Evolutionary conservation across 2,329 filamentous ascomycete genomes (phyloP), one percentile per base, ranked within the genome.

Genomic region (Phialophora macrospora): DNA sequence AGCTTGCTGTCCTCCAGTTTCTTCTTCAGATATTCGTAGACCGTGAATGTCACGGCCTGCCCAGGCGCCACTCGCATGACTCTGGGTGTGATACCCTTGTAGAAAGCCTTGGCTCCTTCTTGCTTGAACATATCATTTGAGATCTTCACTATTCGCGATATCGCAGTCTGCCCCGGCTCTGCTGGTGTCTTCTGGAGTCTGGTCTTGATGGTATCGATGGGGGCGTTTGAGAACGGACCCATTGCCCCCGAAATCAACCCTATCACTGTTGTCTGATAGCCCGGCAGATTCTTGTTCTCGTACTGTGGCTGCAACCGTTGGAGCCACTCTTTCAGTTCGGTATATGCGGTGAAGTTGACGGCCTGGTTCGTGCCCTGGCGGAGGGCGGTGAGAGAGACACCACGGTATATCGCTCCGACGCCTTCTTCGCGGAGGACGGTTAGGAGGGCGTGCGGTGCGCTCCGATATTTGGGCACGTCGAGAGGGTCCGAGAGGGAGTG

Each of bases 121-220:
- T 96, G 91, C 88, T 88, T 91, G 82, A 93, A 93, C 91, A 94
- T 95, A 70, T 93, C 90, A 63, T 80, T 84, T 59, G 91, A 88
- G 73, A 99, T 99, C 48, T 80, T 77, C 32, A 86, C 83, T 73
- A 99, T 97, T 66, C 95, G 84, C 65, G 86, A 85, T 72, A 96
- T 79, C 12, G 95, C 94, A 55, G 88, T 91, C 75, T 93, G 90
- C 17, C 94, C 93, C 4, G 88, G 85, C 79, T 90, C 85, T 3
- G 91, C 93, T 0, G 92, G 92, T 59, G 88, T 95, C 80, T 92
- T 95, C 79, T 99, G 95, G 77, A 99, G 81, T 58, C 95, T 84
- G 49, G 95, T 99, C 88, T 99, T 99, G 83, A 99, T 98, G 46
- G 95, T 99, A 76, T 99, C 95, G 76, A 99, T 98, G 24, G 95